Evolutionary conservation across 345 rosid genomes (phyloP), one percentile per base, ranked within the genome.

Genomic region (Diplotaxis tenuifolia): DNA sequence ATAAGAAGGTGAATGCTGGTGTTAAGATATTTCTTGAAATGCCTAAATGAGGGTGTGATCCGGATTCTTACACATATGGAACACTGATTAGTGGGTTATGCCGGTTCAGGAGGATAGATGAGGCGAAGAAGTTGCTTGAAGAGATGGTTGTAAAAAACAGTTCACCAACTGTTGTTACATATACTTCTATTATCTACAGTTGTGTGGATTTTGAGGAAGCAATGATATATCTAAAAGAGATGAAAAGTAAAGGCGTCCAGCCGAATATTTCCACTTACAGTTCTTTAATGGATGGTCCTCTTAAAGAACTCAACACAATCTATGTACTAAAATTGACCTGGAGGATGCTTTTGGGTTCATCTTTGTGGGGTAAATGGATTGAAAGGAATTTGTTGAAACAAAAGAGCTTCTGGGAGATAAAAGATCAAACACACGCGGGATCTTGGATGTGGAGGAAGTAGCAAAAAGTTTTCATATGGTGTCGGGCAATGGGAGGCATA

Each of bases 201-300:
- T 94, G 62, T 94, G 93, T 78, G 85, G 77, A 73, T 27, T 65
- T 84, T 34, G 85, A 81, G 62, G 95, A 87, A 82, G 97, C 91
- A 10, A 68, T 84, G 77, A 75, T 73, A 60, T 84, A 82, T 76
- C 79, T 94, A 54, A 89, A 88, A 68, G 87, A 91, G 70, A 94
- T 91, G 96, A 85, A 77, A 31, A 66, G 56, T 68, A 84, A 85
- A 72, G 88, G 88, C 22, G 77, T 88, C 22, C 83, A 86, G 80
- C 97, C 98, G 16, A 94, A 94, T 81, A 95, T 89, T 40, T 87
- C 87, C 71, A 89, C 98, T 63, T 91, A 86, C 52, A 87, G 91
- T 65, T 83, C 89, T 71, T 81, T 91, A 50, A 94, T 94, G 91
- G 86, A 91, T 49, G 96, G 93, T 23, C 86, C n/a, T n/a, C n/a